Percentiles rank a stretch among this genome's conserved stretches.
Conservation (phyloP, 169 alveolate genomes). For the Eimeria necatrix region DNA sequence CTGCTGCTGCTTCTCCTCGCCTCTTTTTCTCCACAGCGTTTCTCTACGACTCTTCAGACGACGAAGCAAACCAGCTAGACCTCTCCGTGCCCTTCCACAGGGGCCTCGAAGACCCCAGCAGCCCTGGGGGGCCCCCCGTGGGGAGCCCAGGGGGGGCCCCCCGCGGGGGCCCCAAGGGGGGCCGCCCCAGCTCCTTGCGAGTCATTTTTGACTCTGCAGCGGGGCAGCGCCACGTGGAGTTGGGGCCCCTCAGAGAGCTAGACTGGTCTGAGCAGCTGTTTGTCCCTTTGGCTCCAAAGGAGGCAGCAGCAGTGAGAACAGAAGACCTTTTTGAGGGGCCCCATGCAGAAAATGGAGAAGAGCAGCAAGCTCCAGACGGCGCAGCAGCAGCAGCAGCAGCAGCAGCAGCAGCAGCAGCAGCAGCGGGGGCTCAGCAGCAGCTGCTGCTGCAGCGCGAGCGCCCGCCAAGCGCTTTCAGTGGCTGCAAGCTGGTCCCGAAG, state of each 20-base stretch:
- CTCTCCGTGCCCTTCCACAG: too few relatives aligned
- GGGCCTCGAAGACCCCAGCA: not conserved
- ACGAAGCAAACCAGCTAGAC: too few relatives aligned
- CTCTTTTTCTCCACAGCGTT: too few relatives aligned
- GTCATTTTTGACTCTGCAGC: slow-evolving; percentile 10
- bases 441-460: not conserved
- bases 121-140: not conserved
- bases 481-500: not conserved
- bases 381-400: not conserved
- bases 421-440: not conserved
- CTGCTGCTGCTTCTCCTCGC: not conserved
- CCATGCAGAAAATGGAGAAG: too few relatives aligned
- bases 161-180: not conserved
- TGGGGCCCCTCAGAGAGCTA: not conserved
- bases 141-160: slow-evolving; percentile 6
- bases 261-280: not conserved
- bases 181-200: not conserved
- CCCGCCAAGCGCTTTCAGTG: not conserved
- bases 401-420: slow-evolving; percentile 25
- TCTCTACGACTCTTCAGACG: too few relatives aligned
- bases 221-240: slow-evolving; percentile 20
- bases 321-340: too few relatives aligned
- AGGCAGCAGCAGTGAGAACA: slow-evolving; percentile 27
- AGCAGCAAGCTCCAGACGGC: not conserved
- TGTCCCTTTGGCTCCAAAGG: not conserved